Evolutionary conservation across 305 asterid species (phyloP), one percentile per base, ranked within the genome.

Genomic region (Withania somnifera): DNA sequence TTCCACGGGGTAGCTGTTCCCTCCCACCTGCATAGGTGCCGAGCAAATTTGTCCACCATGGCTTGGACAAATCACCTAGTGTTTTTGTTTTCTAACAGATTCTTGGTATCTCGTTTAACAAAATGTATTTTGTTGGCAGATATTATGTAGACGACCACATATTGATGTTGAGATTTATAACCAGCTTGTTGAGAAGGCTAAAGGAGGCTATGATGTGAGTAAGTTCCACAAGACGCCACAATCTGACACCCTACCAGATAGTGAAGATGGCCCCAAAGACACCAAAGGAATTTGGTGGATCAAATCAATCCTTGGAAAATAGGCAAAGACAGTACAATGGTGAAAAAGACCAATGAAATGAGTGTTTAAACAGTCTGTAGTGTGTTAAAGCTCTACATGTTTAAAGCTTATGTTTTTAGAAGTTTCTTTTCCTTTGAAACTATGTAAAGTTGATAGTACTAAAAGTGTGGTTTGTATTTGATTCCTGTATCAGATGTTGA

Each of bases 171-270:
- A 79, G 73, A 54, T 66, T 20, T 88, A 79, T 80, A 80, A 83
- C 40, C 42, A 30, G 63, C 84, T 86, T 7, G 80, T 88, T 22
- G 53, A 85, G 56, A 88, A 11, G 86, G 91, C 91, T 0, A 64
- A 9, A 60, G 87, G 60, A 28, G 91, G 91, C 11, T 88, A 88
- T 69, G 91, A 88, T 83, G 91, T 86, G 84, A 85, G 82, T 53
- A 88, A 86, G 75, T 86, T 88, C 4, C 87, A 85, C 77, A 88
- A 86, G 86, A 88, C 91, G n/a, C 86, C 77, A 28, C 91, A 88
- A 22, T n/a, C 86, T 34, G 79, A 85, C 68, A 81, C 82, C 22
- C 86, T 87, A 28, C 89, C 83, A 4, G 81, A 82, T 11, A 11
- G 13, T 36, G 85, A 82, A 8, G 82, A 51, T 6, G 85, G 66